Evolutionary conservation across 1,284 basidiomycete species (phyloP).

Genomic region (Ganoderma leucocontextum): DNA sequence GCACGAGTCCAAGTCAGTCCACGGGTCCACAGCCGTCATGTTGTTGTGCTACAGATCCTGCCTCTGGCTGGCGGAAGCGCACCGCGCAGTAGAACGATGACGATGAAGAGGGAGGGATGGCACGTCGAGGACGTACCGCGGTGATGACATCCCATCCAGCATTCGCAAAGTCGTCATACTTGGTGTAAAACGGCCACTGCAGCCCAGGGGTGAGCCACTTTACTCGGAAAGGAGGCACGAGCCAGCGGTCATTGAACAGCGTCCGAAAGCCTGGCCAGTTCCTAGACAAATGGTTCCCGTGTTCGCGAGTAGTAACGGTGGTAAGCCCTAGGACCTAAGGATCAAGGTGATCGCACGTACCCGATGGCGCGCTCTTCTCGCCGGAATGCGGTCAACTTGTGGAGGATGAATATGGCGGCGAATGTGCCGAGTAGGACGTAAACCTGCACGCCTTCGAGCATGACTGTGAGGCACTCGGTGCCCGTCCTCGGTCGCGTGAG

Average conservation of each 20-base stretch:
- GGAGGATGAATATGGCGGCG: constrained; percentile 15
- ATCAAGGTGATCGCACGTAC: constrained; percentile 5
- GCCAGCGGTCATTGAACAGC: constrained; percentile 25
- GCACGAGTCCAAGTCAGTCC: background rate
- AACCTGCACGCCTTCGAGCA: constrained; percentile 11
- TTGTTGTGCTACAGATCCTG: background rate
- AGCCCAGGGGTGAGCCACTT: constrained; percentile 31
- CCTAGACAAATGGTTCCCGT: constrained; percentile 8
- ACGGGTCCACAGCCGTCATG: background rate
- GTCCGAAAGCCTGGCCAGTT: constrained; percentile 36
- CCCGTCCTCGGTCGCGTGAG: no score
- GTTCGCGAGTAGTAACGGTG: no score
- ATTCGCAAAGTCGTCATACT: constrained; percentile 31
- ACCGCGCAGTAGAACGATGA: no score
- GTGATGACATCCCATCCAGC: constrained; percentile 34
- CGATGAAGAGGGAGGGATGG: no score
- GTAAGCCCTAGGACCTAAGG: no score
- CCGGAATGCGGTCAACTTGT: constrained; percentile 12
- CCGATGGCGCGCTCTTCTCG: constrained; percentile 8
- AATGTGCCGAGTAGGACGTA: constrained; percentile 5
- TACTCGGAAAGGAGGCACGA: constrained; percentile 29
- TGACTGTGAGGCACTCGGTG: background rate
- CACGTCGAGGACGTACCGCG: constrained; percentile 24
- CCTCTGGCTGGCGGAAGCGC: no score
- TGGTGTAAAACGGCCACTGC: constrained; percentile 25